Conservation (phyloP, 2,329 filamentous ascomycete genomes). For the Ophiosphaerella herpotricha region DNA sequence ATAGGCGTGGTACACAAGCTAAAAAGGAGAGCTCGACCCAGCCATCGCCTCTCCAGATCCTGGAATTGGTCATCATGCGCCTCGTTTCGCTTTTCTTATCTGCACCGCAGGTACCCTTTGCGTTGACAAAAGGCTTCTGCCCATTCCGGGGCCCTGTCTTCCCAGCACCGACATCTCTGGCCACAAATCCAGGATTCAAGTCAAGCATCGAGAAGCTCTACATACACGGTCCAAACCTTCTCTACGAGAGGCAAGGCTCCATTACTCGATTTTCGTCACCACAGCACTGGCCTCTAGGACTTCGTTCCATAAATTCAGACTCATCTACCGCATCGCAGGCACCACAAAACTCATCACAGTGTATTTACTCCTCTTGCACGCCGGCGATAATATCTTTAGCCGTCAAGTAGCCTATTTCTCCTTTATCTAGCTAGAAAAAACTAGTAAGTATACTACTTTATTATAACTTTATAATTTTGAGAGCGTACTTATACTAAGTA, state of each 20-base stretch:
- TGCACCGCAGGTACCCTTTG: too few species aligned
- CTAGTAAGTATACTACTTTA: too few species aligned
- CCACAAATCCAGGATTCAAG: conserved; percentile 1
- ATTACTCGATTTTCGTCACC: conserved; percentile 12
- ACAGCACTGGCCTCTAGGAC: conserved; percentile 3
- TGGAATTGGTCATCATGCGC: too few species aligned
- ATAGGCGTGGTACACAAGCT: too few species aligned
- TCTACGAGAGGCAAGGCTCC: conserved; percentile 2
- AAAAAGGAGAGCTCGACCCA: too few species aligned
- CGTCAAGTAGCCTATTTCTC: too few species aligned
- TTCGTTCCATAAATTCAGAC: conserved; percentile 39
- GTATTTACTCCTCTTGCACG: conserved; percentile 44
- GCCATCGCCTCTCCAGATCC: too few species aligned
- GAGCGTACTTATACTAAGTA: too few species aligned
- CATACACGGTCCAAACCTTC: conserved; percentile 17
- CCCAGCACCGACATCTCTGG: conserved; percentile 3
- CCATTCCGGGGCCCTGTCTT: conserved; percentile 13
- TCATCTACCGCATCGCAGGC: conserved; percentile 53
- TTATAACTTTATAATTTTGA: too few species aligned
- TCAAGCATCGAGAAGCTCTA: conserved; percentile 1
- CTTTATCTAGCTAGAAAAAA: too few species aligned
- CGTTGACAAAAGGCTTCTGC: background rate
- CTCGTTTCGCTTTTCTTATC: too few species aligned
- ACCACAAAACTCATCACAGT: conserved; percentile 48
- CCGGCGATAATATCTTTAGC: conserved; percentile 44